Base-by-base conservation (phyloP, 495 filamentous ascomycete species). In the Clohesyomyces aquaticus region DNA sequence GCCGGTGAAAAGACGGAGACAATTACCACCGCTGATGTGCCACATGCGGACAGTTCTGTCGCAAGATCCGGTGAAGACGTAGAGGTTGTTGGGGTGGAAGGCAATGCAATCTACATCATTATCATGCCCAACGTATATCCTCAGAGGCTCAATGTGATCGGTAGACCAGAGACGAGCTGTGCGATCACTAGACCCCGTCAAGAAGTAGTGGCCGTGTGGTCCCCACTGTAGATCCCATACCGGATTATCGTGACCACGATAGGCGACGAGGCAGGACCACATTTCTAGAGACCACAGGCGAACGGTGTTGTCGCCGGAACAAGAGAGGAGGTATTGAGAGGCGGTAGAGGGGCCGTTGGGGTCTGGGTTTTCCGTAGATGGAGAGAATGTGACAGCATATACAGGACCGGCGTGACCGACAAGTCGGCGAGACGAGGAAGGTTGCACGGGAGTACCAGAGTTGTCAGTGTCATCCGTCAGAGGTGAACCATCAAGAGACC, bases 41-140 rank as follows among this genome's bases (percentile, higher is more conserved):
- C 94, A 98, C 93, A 98, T 97, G 19, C 94, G 87, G 21, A 97
- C 90, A 0, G 91, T 92, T 76, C 90, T 90, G 74, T 98, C 94
- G 47, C 81, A 87, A 51, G 89, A 91, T 0, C 88, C 91, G 1
- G 94, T 96, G 77, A 98, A 96, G 50, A 96, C 77, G 66, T 98
- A 98, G 3, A 87, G 84, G 6, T 88, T 89, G 73, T 98, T 98
- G 1, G 93, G 92, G 69, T 98, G 94, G 81, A 92, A 98, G 16
- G 86, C 83, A 21, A 98, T 79, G 42, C 83, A 83, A 65, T 94
- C 93, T 23, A 96, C 90, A 69, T 89, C 86, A 35, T 88, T 88
- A 58, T 98, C 91, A 73, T 98, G 94, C 3, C 95, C 95, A 12
- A 89, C 88, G 69, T 96, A 89, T 45, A 98, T 86, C 25, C 93